These are phyloP conservation scores for Breviolum minutum DNA, from an alignment of 73 alveolate species.

Conservation along the genomic window DNA sequence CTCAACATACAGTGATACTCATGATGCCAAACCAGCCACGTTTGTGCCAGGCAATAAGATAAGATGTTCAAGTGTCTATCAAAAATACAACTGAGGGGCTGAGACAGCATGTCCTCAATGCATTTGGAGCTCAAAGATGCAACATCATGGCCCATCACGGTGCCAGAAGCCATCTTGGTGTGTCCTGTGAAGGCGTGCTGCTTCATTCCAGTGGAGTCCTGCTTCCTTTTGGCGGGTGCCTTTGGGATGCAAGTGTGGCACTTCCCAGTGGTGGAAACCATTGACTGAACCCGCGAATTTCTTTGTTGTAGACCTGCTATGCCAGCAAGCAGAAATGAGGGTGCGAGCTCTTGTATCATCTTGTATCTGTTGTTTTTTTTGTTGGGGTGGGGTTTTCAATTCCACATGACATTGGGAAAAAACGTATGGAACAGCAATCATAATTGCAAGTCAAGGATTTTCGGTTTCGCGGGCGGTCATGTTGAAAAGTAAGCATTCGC, in stretches of 20 bases:
- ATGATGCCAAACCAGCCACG: too few species aligned
- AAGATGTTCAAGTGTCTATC: not conserved
- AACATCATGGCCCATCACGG: too few species aligned
- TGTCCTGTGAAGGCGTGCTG: slow-evolving; percentile 39
- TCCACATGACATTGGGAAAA: too few species aligned
- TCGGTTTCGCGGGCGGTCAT: not conserved
- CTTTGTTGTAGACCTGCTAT: not conserved
- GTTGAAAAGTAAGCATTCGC: too few species aligned
- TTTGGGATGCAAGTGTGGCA: slow-evolving; percentile 81
- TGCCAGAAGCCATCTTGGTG: too few species aligned
- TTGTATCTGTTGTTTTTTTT: too few species aligned
- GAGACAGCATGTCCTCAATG: not conserved
- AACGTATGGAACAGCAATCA: too few species aligned
- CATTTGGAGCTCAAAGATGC: not conserved
- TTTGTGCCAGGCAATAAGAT: not conserved
- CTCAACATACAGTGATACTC: too few species aligned
- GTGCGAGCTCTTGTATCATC: too few species aligned
- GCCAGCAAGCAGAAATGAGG: too few species aligned
- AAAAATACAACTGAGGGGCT: not conserved
- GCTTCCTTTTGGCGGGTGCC: slow-evolving; percentile 83
- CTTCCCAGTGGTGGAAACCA: slow-evolving; percentile 26
- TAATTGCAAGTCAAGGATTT: not conserved
- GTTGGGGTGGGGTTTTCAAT: too few species aligned
- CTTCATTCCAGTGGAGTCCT: slow-evolving; percentile 45
- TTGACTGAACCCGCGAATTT: not conserved